phyloP scores from a whole-genome alignment of 805 yeast species.

The Pichia gijzeniarum region DNA sequence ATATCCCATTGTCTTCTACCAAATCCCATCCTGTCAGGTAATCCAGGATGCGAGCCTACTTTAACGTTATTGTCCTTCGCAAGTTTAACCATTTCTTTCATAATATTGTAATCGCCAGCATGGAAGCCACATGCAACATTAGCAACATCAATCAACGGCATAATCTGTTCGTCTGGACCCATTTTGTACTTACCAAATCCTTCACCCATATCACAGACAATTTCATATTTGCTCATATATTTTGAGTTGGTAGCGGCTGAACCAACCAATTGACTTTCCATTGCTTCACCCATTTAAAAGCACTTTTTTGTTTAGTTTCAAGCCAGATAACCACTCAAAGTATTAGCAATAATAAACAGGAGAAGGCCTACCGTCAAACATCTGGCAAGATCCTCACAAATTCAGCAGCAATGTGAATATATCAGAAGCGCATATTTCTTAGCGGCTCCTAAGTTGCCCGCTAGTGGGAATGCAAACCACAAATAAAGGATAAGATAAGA shows the following conservation, averaged over 20 bases:
- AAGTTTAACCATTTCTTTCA: slow-evolving; percentile 30
- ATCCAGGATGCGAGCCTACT: slow-evolving; percentile 36
- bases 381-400: no score
- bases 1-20: slow-evolving; percentile 34
- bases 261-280: slow-evolving; percentile 8
- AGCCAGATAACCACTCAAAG: no score
- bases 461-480: no score
- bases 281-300: neutral
- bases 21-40: slow-evolving; percentile 35
- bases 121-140: slow-evolving; percentile 38
- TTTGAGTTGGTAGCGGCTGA: slow-evolving; percentile 18
- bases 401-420: no score
- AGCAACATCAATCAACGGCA: slow-evolving; percentile 35
- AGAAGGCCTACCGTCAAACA: no score
- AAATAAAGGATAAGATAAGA: no score
- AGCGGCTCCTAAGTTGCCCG: no score
- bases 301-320: no score
- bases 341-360: no score
- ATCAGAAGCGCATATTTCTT: no score
- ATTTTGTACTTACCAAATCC: slow-evolving; percentile 34
- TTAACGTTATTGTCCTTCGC: slow-evolving; percentile 32
- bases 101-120: slow-evolving; percentile 35
- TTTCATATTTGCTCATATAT: slow-evolving; percentile 25
- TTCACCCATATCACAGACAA: slow-evolving; percentile 34
- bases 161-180: slow-evolving; percentile 36